These are phyloP conservation scores for Haplosporangium sp. DNA, from an alignment of 371 early-diverging fungal genomes.

Conservation along the genomic window DNA sequence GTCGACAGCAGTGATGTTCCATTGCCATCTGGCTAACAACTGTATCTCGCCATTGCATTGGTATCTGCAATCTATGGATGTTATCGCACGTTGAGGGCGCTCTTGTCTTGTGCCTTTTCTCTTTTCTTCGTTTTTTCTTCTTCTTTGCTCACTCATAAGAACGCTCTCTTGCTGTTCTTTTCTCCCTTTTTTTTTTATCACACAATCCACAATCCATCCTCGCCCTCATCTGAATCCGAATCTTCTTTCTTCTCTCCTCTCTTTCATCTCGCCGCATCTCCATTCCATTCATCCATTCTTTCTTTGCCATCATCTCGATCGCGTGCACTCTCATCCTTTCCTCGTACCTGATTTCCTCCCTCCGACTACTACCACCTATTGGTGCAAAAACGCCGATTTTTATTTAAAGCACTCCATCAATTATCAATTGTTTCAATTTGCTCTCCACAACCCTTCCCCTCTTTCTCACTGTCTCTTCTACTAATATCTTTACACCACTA, in stretches of 20 bases:
- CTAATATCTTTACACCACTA: too few species aligned
- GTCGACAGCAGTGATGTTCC: too few species aligned
- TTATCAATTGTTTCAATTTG: not conserved
- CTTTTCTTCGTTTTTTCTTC: not conserved
- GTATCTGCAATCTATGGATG: too few species aligned
- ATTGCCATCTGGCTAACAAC: too few species aligned
- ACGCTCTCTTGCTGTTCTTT: not conserved
- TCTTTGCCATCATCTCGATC: not conserved
- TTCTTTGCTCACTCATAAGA: not conserved
- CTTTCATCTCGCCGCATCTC: conserved; percentile 5
- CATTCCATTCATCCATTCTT: not conserved
- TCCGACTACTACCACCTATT: too few species aligned
- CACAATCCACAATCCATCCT: too few species aligned
- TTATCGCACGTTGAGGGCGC: too few species aligned
- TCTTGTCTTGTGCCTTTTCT: not conserved
- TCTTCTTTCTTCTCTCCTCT: not conserved
- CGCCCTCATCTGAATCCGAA: not conserved
- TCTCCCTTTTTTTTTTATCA: not conserved
- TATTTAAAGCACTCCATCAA: too few species aligned
- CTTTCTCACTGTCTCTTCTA: conserved; percentile 4
- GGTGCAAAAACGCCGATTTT: too few species aligned
- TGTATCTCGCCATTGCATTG: too few species aligned
- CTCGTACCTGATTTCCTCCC: too few species aligned
- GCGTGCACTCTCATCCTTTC: too few species aligned
- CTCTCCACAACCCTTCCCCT: not conserved